Conservation (phyloP, 805 yeast genomes). For the Starmerella vitae region DNA sequence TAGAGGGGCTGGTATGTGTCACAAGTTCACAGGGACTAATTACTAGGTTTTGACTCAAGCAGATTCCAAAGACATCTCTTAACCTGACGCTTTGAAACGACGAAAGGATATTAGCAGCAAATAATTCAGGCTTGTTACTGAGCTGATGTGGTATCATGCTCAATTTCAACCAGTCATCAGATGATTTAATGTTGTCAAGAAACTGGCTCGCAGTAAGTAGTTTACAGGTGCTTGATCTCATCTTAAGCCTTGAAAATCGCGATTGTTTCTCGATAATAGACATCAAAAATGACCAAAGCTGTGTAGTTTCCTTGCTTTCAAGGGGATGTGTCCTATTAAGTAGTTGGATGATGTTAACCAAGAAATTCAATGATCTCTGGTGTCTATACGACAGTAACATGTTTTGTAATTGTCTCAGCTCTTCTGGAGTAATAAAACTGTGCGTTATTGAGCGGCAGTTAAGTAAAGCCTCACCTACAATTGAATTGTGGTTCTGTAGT, state of each 20-base stretch:
- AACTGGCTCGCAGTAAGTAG: background rate
- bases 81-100: background rate
- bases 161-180: background rate
- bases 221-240: background rate
- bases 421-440: no score
- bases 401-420: conserved; percentile 5
- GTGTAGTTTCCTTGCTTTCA: background rate
- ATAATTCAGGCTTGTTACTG: no score
- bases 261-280: conserved; percentile 2
- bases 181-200: background rate
- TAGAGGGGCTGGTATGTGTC: background rate
- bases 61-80: background rate
- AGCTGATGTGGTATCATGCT: no score
- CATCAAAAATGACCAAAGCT: background rate
- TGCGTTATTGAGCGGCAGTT: no score
- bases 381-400: conserved; percentile 7
- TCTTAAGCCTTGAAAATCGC: background rate
- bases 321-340: background rate
- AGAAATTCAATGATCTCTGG: conserved; percentile 6
- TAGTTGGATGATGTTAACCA: background rate
- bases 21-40: background rate
- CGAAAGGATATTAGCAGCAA: no score
- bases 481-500: background rate
- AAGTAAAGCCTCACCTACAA: background rate
- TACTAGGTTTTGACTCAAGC: background rate